These are phyloP conservation scores for Aspergillaceae sp. DNA, from an alignment of 2,329 filamentous ascomycete species.

Conservation along the genomic window DNA sequence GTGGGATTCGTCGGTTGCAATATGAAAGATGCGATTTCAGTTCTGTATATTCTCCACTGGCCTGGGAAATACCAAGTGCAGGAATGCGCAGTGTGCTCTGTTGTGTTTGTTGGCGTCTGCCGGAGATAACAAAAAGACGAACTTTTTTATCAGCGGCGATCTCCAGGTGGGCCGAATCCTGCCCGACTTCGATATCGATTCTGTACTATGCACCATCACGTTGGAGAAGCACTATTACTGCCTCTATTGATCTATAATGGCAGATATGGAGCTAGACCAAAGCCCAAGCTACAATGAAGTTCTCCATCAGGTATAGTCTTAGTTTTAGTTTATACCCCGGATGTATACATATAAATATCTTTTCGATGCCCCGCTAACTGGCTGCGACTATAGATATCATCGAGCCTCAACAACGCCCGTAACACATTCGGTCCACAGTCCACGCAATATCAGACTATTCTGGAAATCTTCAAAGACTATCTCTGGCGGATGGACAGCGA, in stretches of 20 bases:
- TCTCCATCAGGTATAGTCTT: constrained; percentile 12
- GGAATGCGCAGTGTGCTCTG: too few relatives aligned
- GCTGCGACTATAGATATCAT: constrained; percentile 30
- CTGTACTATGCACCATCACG: too few relatives aligned
- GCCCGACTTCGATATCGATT: too few relatives aligned
- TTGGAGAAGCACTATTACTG: too few relatives aligned
- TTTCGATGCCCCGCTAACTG: not conserved
- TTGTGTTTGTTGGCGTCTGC: too few relatives aligned
- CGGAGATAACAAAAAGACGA: too few relatives aligned
- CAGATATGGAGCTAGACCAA: not conserved
- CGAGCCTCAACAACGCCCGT: constrained; percentile 34
- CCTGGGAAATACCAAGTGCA: too few relatives aligned
- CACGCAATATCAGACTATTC: constrained; percentile 28
- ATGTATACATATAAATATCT: not conserved
- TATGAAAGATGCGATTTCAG: too few relatives aligned
- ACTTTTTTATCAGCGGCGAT: too few relatives aligned
- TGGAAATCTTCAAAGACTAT: constrained; percentile 27
- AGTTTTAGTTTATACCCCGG: not conserved
- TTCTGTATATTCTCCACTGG: too few relatives aligned
- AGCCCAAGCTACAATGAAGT: constrained; percentile 12
- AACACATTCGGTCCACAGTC: constrained; percentile 32
- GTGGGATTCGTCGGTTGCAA: not conserved
- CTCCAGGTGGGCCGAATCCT: too few relatives aligned
- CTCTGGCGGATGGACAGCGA: constrained; percentile 22
- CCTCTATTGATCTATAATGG: too few relatives aligned